A percentile compares a stretch with the other conserved stretches of the same genome.
Conservation (phyloP, 495 filamentous ascomycete genomes). For the Recurvomyces mirabilis region DNA sequence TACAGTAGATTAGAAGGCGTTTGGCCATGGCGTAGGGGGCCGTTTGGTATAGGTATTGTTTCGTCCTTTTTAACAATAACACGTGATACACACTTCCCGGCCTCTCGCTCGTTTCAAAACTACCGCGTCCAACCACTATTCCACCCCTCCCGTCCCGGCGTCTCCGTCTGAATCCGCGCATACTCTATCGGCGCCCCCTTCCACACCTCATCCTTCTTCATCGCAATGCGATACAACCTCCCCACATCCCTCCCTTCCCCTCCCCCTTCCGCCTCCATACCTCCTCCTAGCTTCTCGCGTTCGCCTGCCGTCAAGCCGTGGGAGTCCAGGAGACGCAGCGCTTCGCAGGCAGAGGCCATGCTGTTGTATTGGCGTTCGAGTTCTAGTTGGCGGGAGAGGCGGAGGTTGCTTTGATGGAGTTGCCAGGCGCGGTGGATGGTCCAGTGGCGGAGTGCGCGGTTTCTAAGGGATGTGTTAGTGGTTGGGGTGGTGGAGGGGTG, state of each 20-base stretch:
- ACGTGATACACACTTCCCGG: no score
- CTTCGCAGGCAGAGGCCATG: conserved; percentile 73
- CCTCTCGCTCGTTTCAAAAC: conserved; percentile 1
- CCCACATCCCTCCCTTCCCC: conserved; percentile 55
- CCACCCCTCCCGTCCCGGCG: conserved; percentile 59
- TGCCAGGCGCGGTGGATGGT: conserved; percentile 96
- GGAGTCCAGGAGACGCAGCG: conserved; percentile 44
- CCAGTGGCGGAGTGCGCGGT: conserved; percentile 89
- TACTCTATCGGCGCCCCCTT: conserved; percentile 74
- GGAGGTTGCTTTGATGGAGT: conserved; percentile 54
- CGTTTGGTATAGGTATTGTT: no score
- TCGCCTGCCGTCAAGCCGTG: conserved; percentile 28
- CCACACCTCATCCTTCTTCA: conserved; percentile 75
- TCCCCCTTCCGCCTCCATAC: conserved; percentile 42
- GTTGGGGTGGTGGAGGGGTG: not conserved
- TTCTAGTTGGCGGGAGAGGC: conserved; percentile 46
- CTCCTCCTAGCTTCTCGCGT: conserved; percentile 34
- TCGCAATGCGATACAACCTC: conserved; percentile 67
- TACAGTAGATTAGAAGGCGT: no score
- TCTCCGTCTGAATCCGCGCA: conserved; percentile 70
- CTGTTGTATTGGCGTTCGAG: conserved; percentile 65
- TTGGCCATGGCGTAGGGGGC: no score
- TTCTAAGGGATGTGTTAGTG: conserved; percentile 20
- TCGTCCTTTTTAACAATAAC: no score
- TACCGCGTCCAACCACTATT: conserved; percentile 57